Evolutionary conservation across 2,329 filamentous ascomycete genomes (phyloP), one percentile per base, ranked within the genome.

Genomic region (Alternaria sp.): DNA sequence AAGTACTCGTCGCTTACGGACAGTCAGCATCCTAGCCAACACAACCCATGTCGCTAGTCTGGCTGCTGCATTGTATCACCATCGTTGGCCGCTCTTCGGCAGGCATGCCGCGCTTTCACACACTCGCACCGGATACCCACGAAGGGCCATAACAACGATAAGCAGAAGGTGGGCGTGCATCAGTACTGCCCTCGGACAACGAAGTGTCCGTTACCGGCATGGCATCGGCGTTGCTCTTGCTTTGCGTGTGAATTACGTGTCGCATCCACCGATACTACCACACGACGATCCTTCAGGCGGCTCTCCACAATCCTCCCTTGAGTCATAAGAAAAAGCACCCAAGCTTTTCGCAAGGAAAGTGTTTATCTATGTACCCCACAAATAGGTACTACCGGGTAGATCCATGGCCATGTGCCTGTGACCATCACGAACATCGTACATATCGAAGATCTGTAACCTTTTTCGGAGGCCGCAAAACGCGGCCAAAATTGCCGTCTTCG

Each of bases 271-370:
- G 46, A 48, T 48, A 34, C 46, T 34, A 48, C 18, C 46, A 48
- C 46, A 24, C 32, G 46, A 24, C 20, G 18, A 48, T 48, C 46
- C 32, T 12, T 22, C 46, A 48, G 18, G 24, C 46, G 30, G 46
- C 46, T 48, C 46, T 48, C 46, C 30, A 48, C 46, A 22, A 48
- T 48, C 18, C 32, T 34, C 46, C 46, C 7, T 34, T 20, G 46
- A 22, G 18, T 16, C 46, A 20, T 34, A n/a, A 5, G 8, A 34
- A 48, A 48, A 48, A 41, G 18, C 38, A 41, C 11, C 8, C 5
- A 20, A 12, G 38, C 38, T 22, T 41, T 20, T 41, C 18, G 18
- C 38, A 41, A 41, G 18, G 4, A 41, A 41, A 22, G 18, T 41
- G 4, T 14, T 22, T 11, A 14, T 22, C 5, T 11, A 41, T 22